phyloP scores from a whole-genome alignment of 2,329 filamentous ascomycete genomes.

The Alternaria burnsii region DNA sequence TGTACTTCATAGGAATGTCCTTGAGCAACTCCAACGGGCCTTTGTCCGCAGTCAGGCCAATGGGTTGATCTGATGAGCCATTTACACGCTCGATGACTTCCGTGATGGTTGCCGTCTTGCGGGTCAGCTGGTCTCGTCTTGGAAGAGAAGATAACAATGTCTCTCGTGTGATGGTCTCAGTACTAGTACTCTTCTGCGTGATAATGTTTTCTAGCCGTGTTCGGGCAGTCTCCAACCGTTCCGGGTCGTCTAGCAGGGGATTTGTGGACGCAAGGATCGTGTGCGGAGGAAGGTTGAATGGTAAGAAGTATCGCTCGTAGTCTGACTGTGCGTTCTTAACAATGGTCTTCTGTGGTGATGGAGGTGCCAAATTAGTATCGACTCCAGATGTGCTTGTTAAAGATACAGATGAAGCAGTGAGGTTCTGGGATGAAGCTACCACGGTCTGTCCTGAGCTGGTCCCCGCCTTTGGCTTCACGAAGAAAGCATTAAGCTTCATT shows the following conservation, averaged over 20 bases:
- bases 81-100: constrained; percentile 57
- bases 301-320: constrained; percentile 73
- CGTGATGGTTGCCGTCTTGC: constrained; percentile 32
- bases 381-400: constrained; percentile 31
- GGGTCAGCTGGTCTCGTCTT: constrained; percentile 21
- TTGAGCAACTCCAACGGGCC: constrained; percentile 58
- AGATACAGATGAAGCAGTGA: constrained; percentile 37
- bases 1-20: constrained; percentile 68
- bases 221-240: constrained; percentile 37
- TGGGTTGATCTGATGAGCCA: constrained; percentile 52
- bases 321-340: constrained; percentile 50
- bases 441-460: constrained; percentile 35
- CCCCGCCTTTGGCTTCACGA: constrained; percentile 52
- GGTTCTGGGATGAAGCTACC: constrained; percentile 47
- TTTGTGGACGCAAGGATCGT: constrained; percentile 72
- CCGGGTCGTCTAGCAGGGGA: constrained; percentile 39
- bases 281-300: constrained; percentile 80
- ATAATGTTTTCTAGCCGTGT: constrained; percentile 40
- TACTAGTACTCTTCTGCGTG: constrained; percentile 20
- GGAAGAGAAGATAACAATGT: constrained; percentile 31
- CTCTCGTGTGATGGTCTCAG: constrained; percentile 25
- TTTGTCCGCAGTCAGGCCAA: constrained; percentile 55
- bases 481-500: constrained; percentile 56
- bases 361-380: constrained; percentile 39
- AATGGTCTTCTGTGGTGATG: constrained; percentile 46